Percentiles rank a stretch among this genome's conserved stretches.
These are phyloP conservation scores for Entonaema liquescens DNA, from an alignment of 495 filamentous ascomycete genomes.

Conservation along the genomic window DNA sequence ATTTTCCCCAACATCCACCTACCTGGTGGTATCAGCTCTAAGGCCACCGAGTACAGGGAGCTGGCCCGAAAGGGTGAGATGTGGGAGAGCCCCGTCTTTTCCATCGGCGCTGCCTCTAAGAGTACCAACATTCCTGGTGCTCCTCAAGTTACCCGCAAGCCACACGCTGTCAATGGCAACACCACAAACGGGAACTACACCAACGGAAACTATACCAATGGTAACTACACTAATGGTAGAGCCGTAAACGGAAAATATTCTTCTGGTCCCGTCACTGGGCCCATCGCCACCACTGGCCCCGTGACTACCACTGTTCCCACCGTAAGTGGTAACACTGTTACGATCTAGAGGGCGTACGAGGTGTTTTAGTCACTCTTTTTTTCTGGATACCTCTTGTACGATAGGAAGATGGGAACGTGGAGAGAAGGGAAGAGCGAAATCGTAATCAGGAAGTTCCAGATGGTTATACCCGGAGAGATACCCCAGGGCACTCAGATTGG, in stretches of 20 bases:
- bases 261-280: neutral
- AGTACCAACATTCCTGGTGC: conserved; percentile 73
- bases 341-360: conserved; percentile 24
- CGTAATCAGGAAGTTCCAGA: conserved; percentile 1
- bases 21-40: conserved; percentile 89
- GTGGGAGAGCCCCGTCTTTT: conserved; percentile 96
- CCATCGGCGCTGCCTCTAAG: conserved; percentile 79
- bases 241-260: conserved; percentile 9
- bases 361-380: neutral
- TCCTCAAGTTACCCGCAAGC: conserved; percentile 73
- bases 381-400: neutral
- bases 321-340: conserved; percentile 12
- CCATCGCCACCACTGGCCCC: conserved; percentile 1
- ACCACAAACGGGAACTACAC: conserved; percentile 33
- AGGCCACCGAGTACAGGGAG: conserved; percentile 94
- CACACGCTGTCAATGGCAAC: conserved; percentile 41
- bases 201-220: conserved; percentile 21
- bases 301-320: neutral
- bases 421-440: conserved; percentile 5
- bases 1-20: conserved; percentile 89
- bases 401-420: neutral
- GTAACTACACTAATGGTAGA: conserved; percentile 13
- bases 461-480: conserved; percentile 39
- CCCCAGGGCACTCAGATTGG: conserved; percentile 26
- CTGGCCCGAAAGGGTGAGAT: conserved; percentile 86